Conservation (phyloP, 2,329 filamentous ascomycete species). For the Sporothrix globosa region DNA sequence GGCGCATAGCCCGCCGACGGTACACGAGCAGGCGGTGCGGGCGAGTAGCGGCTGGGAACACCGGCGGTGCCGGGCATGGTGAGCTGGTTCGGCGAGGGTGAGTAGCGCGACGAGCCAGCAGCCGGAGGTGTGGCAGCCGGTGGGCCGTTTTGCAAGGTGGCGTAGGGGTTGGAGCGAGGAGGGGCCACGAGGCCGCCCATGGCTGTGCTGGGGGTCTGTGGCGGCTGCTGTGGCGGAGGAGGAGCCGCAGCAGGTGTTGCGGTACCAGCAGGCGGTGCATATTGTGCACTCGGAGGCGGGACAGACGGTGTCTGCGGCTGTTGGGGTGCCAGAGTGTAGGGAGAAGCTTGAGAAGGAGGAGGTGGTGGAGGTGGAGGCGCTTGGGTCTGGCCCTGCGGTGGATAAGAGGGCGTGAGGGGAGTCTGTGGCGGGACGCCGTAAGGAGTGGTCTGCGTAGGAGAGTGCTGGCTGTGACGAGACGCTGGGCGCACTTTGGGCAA, state of each 20-base stretch:
- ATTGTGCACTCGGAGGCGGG: constrained; percentile 37
- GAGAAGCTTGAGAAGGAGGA: constrained; percentile 36
- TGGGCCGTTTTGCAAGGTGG: constrained; percentile 47
- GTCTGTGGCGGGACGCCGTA: constrained; percentile 37
- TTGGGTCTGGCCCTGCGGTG: constrained; percentile 29
- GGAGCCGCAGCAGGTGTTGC: neutral
- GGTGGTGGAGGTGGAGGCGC: constrained; percentile 16
- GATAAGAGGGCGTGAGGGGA: neutral
- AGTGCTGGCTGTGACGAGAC: constrained; percentile 56
- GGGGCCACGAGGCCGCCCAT: constrained; percentile 52
- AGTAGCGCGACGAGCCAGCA: constrained; percentile 57
- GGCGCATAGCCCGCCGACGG: constrained; percentile 48
- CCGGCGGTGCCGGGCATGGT: constrained; percentile 46
- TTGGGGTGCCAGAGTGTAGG: constrained; percentile 33
- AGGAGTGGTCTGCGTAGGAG: constrained; percentile 48
- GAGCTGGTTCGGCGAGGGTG: constrained; percentile 56
- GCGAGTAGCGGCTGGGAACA: constrained; percentile 58
- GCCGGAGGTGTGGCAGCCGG: constrained; percentile 37
- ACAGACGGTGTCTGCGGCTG: constrained; percentile 38
- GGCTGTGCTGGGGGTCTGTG: constrained; percentile 17
- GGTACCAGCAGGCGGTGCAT: constrained; percentile 31
- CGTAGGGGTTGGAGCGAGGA: constrained; percentile 58
- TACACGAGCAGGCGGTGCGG: constrained; percentile 50
- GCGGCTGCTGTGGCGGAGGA: neutral
- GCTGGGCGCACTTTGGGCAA: constrained; percentile 63